Evolutionary conservation across 2,329 filamentous ascomycete species (phyloP).

Genomic region (Penicillium sp.): DNA sequence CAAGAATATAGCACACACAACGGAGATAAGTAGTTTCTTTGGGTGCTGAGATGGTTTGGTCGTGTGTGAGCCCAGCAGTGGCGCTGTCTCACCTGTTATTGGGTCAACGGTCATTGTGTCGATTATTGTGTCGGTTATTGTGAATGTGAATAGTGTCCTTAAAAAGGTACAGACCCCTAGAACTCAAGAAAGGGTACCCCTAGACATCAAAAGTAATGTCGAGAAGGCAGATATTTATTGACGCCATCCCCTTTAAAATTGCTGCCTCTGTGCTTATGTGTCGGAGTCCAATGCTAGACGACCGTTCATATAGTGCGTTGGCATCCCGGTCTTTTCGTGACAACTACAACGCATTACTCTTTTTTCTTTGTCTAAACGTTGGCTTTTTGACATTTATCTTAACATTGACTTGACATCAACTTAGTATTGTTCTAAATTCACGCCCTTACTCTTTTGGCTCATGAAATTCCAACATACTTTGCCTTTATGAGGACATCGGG

Average conservation of each 20-base stretch:
- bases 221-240: background rate
- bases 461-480: background rate
- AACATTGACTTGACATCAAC: too few relatives aligned
- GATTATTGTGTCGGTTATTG: background rate
- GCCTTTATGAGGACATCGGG: background rate
- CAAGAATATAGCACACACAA: conserved; percentile 18
- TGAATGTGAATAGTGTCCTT: background rate
- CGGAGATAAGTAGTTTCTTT: conserved; percentile 20
- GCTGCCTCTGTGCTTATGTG: background rate
- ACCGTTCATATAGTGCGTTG: background rate
- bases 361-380: background rate
- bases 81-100: conserved; percentile 11
- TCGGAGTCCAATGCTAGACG: background rate
- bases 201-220: background rate
- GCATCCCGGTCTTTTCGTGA: background rate
- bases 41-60: conserved; percentile 1
- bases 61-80: conserved; percentile 6
- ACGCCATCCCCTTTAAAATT: background rate
- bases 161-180: background rate
- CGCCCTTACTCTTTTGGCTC: background rate
- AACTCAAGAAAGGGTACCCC: background rate
- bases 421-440: too few relatives aligned
- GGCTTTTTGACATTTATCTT: too few relatives aligned
- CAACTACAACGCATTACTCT: too few relatives aligned
- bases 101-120: background rate